Evolutionary conservation across 139 green algal genomes (phyloP).

Genomic region (Astrephomene gubernaculifera): DNA sequence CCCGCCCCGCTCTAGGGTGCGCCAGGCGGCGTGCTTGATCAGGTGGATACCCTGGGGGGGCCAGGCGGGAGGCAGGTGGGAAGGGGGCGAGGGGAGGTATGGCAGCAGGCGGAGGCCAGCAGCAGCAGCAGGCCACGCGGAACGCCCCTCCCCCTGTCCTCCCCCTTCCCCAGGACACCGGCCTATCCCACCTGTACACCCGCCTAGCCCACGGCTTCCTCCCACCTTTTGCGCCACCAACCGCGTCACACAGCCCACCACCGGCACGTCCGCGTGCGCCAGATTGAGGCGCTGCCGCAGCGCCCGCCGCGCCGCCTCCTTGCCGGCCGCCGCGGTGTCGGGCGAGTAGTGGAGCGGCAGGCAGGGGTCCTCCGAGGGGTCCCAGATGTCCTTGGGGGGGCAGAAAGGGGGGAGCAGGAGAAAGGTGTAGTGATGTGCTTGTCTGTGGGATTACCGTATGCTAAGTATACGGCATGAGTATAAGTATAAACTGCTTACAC

Average conservation of each 20-base stretch:
- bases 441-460: no score
- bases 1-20: conserved; percentile 86
- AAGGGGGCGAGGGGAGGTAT: no score
- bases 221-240: conserved; percentile 92
- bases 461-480: no score
- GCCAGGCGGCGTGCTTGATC: conserved; percentile 95
- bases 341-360: conserved; percentile 73
- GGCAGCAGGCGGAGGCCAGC: background rate
- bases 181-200: background rate
- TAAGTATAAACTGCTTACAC: no score
- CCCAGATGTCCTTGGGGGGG: conserved; percentile 91
- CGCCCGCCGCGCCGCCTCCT: conserved; percentile 71
- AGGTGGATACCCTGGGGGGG: conserved; percentile 94
- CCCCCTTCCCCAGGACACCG: background rate
- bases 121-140: background rate
- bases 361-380: conserved; percentile 85
- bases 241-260: conserved; percentile 84
- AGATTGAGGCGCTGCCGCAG: conserved; percentile 78
- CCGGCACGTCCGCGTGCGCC: conserved; percentile 73
- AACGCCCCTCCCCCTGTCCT: background rate
- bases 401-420: background rate
- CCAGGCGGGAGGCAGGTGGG: no score
- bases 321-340: conserved; percentile 62
- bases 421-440: background rate
- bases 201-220: no score